Conservation (phyloP, 148 eudicot species). For the Fagopyrum homotropicum region DNA sequence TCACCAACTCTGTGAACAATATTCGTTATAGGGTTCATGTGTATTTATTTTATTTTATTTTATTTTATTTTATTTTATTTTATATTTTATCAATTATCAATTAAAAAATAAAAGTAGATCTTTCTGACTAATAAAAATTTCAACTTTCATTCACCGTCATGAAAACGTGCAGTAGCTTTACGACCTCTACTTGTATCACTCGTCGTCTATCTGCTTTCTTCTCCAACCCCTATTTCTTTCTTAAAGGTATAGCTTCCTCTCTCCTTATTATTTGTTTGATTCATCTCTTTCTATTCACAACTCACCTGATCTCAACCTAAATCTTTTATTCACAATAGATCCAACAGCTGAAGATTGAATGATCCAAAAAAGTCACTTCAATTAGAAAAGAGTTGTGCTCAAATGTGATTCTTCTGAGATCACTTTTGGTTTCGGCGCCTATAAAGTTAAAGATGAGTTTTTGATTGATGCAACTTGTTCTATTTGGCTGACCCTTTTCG, state of each 20-base stretch:
- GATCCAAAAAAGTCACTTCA: not conserved
- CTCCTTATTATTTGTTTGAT: not conserved
- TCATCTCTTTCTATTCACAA: not conserved
- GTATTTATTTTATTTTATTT: no score
- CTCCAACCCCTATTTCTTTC: not conserved
- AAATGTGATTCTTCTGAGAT: not conserved
- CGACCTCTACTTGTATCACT: not conserved
- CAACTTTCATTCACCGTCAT: not conserved
- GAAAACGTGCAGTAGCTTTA: not conserved
- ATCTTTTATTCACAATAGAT: not conserved
- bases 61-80: no score
- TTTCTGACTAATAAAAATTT: no score
- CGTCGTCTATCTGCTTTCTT: conserved; percentile 8
- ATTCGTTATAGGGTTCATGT: no score
- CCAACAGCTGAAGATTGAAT: not conserved
- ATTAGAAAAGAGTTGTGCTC: not conserved
- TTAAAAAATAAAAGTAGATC: no score
- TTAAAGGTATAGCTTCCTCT: not conserved
- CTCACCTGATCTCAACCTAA: not conserved
- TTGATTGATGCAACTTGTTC: conserved; percentile 69
- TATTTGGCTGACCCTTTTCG: conserved; percentile 59
- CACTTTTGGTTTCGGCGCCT: conserved; percentile 2
- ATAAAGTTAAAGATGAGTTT: conserved; percentile 36
- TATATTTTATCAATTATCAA: no score
- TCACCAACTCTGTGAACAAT: no score